Conservation (phyloP, 2,329 filamentous ascomycete species). For the Xylaria sp. region DNA sequence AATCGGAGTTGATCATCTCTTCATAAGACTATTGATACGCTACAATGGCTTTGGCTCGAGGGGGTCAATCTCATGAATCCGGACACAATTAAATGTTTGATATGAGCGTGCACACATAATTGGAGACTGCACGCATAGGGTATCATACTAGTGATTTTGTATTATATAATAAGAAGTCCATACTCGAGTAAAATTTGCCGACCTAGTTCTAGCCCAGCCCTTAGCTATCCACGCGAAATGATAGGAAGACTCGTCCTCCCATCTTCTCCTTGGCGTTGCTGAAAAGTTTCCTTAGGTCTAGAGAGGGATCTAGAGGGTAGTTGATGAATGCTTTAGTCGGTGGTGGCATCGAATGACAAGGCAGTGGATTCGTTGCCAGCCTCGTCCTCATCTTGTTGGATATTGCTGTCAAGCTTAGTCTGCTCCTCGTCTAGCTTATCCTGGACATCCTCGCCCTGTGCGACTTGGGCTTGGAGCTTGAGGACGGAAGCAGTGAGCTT, state of each 20-base stretch:
- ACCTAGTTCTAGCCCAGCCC: background rate
- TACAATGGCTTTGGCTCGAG: background rate
- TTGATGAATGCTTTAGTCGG: constrained; percentile 29
- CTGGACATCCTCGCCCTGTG: constrained; percentile 61
- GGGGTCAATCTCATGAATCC: too few species aligned
- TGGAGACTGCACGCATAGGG: background rate
- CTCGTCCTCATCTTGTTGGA: constrained; percentile 58
- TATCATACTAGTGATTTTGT: constrained; percentile 6
- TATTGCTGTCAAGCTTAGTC: constrained; percentile 66
- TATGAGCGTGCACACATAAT: constrained; percentile 1
- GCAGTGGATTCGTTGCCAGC: constrained; percentile 59
- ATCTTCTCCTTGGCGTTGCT: background rate
- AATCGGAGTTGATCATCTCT: background rate
- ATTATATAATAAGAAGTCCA: constrained; percentile 33
- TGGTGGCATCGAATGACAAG: constrained; percentile 52
- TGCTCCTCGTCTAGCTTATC: constrained; percentile 59
- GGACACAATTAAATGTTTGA: background rate
- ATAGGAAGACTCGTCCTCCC: constrained; percentile 17
- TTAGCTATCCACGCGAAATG: constrained; percentile 9
- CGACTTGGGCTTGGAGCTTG: constrained; percentile 61
- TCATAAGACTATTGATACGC: background rate
- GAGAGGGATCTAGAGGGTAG: too few species aligned
- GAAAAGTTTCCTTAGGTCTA: background rate
- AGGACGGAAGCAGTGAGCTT: constrained; percentile 66
- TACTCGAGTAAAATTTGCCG: constrained; percentile 18